These are phyloP conservation scores for Aphanomyces astaci DNA, from an alignment of 352 stramenopile species.

Conservation along the genomic window DNA sequence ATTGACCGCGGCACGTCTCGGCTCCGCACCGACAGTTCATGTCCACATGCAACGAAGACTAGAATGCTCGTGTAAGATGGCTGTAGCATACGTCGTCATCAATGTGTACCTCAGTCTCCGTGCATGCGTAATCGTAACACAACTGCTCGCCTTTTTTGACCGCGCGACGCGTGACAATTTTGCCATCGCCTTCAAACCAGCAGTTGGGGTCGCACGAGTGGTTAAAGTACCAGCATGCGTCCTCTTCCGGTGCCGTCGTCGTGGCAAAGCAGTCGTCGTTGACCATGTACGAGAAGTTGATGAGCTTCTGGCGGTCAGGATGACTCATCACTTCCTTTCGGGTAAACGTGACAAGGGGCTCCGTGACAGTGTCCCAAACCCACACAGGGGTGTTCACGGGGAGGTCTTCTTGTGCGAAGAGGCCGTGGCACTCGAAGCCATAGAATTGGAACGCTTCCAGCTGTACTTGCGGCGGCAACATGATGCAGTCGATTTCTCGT, in stretches of 20 bases:
- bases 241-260: slow-evolving; percentile 6
- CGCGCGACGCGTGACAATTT: slow-evolving; percentile 17
- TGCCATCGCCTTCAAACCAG: slow-evolving; percentile 22
- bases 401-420: slow-evolving; percentile 17
- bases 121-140: slow-evolving; percentile 24
- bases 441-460: slow-evolving; percentile 17
- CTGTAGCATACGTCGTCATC: neutral
- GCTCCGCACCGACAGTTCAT: slow-evolving; percentile 16
- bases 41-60: slow-evolving; percentile 19
- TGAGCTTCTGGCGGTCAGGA: slow-evolving; percentile 17
- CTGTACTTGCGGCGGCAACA: slow-evolving; percentile 18
- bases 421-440: slow-evolving; percentile 14
- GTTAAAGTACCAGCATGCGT: slow-evolving; percentile 22
- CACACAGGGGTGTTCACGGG: neutral
- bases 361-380: slow-evolving; percentile 19
- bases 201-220: slow-evolving; percentile 22
- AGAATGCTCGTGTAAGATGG: neutral
- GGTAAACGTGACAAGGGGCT: slow-evolving; percentile 19
- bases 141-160: slow-evolving; percentile 20
- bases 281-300: slow-evolving; percentile 23
- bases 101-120: slow-evolving; percentile 18
- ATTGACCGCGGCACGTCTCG: slow-evolving; percentile 9
- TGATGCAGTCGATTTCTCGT: neutral
- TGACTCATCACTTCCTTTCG: slow-evolving; percentile 15
- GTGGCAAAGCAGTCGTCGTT: slow-evolving; percentile 20